Evolutionary conservation across 2,329 filamentous ascomycete genomes (phyloP).

Genomic region (Teratosphaeria viscida): DNA sequence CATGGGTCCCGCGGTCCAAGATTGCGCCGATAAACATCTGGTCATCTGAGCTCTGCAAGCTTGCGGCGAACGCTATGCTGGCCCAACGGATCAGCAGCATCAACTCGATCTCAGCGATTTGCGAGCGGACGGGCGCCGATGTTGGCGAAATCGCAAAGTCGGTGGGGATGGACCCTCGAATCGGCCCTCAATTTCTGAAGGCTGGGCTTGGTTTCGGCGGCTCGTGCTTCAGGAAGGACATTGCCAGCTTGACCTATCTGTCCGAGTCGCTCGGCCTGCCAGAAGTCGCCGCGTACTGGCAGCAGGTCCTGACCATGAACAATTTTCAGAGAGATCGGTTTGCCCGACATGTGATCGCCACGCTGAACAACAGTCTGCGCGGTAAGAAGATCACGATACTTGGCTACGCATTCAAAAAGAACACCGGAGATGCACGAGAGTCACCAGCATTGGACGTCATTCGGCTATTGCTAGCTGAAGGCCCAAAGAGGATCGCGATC

Average conservation of each 20-base stretch:
- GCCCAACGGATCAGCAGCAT: conserved; percentile 72
- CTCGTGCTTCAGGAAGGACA: conserved; percentile 71
- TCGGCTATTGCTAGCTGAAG: conserved; percentile 51
- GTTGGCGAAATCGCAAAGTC: conserved; percentile 55
- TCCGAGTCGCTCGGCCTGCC: conserved; percentile 57
- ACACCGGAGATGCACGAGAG: conserved; percentile 64
- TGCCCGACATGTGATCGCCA: conserved; percentile 52
- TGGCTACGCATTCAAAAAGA: conserved; percentile 69
- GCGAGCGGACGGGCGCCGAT: conserved; percentile 65
- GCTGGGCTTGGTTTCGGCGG: conserved; percentile 68
- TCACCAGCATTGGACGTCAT: conserved; percentile 59
- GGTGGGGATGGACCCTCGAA: conserved; percentile 49
- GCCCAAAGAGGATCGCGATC: conserved; percentile 48
- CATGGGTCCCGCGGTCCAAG: conserved; percentile 56
- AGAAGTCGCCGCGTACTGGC: conserved; percentile 67
- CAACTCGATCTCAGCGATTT: conserved; percentile 67
- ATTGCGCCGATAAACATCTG: conserved; percentile 65
- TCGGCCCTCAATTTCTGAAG: conserved; percentile 62
- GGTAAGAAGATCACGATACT: conserved; percentile 61
- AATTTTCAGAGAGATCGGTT: conserved; percentile 62
- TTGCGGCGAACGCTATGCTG: conserved; percentile 68
- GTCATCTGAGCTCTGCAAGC: conserved; percentile 67
- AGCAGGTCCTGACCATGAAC: conserved; percentile 62
- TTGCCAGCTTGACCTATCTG: conserved; percentile 63
- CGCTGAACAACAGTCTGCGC: conserved; percentile 55